Conservation (phyloP, 305 asterid species). For the Nicotiana rustica region DNA sequence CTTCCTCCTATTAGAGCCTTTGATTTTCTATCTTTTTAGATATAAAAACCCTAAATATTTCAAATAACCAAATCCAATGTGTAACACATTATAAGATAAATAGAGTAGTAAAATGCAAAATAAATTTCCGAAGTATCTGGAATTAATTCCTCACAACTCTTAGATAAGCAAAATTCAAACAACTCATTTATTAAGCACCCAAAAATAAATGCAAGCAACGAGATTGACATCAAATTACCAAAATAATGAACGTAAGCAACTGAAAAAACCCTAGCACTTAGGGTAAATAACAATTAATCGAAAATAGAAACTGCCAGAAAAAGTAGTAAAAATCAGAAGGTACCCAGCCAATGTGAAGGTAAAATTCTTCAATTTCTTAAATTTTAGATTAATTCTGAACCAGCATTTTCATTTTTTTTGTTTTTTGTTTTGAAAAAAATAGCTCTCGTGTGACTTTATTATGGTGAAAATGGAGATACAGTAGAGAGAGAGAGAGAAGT, state of each 20-base stretch:
- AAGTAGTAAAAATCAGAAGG: constrained; percentile 43
- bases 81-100: neutral
- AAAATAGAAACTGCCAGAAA: constrained; percentile 33
- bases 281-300: constrained; percentile 18
- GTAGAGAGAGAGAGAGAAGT: constrained; percentile 32
- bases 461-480: constrained; percentile 21
- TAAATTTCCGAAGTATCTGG: neutral
- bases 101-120: neutral
- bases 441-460: constrained; percentile 31
- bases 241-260: neutral
- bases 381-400: constrained; percentile 38
- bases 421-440: constrained; percentile 15
- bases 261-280: constrained; percentile 33
- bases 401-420: constrained; percentile 40
- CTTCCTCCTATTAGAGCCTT: neutral
- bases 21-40: neutral
- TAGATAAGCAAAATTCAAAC: constrained; percentile 10
- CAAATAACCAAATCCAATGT: neutral
- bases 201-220: neutral
- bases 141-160: constrained; percentile 9
- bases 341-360: constrained; percentile 49
- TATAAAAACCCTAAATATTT: neutral
- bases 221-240: neutral
- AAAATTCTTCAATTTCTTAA: constrained; percentile 50
- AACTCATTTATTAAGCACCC: neutral